Evolutionary conservation across 306 rosid genomes (phyloP).

Genomic region (Myrica gale): DNA sequence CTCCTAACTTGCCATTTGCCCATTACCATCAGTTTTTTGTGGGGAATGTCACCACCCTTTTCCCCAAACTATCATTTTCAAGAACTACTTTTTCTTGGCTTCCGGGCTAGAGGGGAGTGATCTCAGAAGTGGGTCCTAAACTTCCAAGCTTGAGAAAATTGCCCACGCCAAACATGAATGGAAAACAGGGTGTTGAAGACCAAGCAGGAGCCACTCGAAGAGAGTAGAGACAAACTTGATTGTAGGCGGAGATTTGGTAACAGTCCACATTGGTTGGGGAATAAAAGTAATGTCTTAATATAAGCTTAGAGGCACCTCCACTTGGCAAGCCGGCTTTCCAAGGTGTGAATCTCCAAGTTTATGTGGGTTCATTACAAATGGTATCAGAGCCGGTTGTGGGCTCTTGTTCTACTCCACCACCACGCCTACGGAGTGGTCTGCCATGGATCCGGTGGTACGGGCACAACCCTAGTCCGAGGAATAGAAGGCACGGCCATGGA

Average conservation of each 20-base stretch:
- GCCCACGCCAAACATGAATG: constrained; percentile 31
- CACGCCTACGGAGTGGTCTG: too few species aligned
- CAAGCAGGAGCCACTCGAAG: background rate
- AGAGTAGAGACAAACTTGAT: background rate
- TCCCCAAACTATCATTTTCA: constrained; percentile 18
- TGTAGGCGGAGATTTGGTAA: background rate
- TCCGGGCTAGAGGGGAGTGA: constrained; percentile 29
- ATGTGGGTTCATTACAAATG: too few species aligned
- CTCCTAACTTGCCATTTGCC: constrained; percentile 24
- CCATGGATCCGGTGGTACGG: too few species aligned
- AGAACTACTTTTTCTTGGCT: background rate
- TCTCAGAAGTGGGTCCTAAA: constrained; percentile 41
- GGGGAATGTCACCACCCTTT: constrained; percentile 23
- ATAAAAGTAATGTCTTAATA: too few species aligned
- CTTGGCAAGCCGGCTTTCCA: too few species aligned
- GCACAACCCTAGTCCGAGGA: too few species aligned
- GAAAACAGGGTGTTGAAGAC: background rate
- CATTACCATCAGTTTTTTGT: constrained; percentile 28
- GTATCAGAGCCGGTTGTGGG: too few species aligned
- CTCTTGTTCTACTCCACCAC: too few species aligned
- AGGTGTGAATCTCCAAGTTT: too few species aligned
- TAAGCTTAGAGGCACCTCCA: too few species aligned
- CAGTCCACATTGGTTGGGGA: too few species aligned
- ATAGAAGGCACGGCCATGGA: too few species aligned
- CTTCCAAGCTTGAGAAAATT: constrained; percentile 32